Base-by-base conservation (phyloP, 1,139 yeast species). In the Pichia sp. region DNA sequence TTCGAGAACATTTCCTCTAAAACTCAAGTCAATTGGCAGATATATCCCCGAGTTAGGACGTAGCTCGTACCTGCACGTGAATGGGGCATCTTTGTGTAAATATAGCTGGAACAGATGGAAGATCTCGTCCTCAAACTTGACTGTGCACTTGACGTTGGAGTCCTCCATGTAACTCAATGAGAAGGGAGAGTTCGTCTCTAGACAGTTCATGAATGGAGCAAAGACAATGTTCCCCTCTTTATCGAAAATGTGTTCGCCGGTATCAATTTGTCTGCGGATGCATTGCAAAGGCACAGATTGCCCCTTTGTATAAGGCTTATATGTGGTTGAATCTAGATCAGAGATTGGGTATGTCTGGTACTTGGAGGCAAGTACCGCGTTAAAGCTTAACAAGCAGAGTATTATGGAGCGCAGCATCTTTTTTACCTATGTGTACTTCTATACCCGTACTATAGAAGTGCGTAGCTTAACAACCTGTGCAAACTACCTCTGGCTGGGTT, bases 61-160 rank as follows among this genome's bases (percentile, higher is more conserved):
- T 48, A 78, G 62, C 3, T 87, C 86, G 30, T 85, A 63, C 55
- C 87, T 74, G 68, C 95, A 87, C 56, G 87, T 79, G 65, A 83
- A 82, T 31, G 95, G 95, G 3, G 79, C 84, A 67, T 87, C 95
- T 67, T 85, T 87, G 66, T 87, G 95, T 54, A 87, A 74, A 65
- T 86, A 85, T 52, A 86, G 72, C 70, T 87, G 93, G 67, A 87
- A 85, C 57, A 86, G 69, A 64, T 87, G 95, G 65, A 79, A 87
- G 51, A 81, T 67, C 62, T 84, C 87, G 67, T 87, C 93, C n/a
- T 80, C 75, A 53, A 87, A 75, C 8, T 72, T 72, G 45, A 87
- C 73, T 1, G 92, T 82, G 66, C 95, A 87, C 60, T 80, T 79
- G 55, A 79, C 57, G 54, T 79, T 80, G 59, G 78, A 82, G 59